Percentiles rank a stretch among this genome's conserved stretches.
Evolutionary conservation across 208 protist genomes (phyloP).

Genomic region (Leishmania tarentolae): DNA sequence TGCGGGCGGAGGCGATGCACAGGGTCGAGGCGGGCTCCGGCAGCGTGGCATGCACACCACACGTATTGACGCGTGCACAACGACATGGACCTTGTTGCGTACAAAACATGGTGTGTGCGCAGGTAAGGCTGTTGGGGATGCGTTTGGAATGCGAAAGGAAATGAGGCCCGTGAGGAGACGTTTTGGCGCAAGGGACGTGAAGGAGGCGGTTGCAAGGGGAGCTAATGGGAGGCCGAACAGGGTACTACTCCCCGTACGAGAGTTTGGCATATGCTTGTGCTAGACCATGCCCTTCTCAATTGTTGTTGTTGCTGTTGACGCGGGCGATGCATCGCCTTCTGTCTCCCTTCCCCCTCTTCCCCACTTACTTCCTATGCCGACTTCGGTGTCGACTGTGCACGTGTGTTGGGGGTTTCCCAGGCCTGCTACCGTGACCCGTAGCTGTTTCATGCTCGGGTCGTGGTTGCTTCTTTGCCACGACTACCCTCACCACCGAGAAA

Average conservation of each 20-base stretch:
- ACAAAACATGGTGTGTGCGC: background rate
- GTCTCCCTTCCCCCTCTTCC: background rate
- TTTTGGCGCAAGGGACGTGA: background rate
- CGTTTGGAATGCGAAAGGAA: background rate
- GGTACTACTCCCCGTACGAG: background rate
- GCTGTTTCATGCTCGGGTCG: background rate
- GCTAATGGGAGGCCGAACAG: background rate
- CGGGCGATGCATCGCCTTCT: background rate
- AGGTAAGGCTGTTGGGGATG: background rate
- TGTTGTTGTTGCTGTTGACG: background rate
- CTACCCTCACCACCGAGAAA: background rate
- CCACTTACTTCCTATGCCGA: background rate
- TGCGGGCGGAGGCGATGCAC: background rate
- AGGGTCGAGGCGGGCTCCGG: background rate
- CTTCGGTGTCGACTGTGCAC: background rate
- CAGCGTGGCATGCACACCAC: background rate
- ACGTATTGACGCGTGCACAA: background rate
- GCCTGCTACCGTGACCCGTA: background rate
- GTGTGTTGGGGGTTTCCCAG: background rate
- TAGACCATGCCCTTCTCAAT: background rate
- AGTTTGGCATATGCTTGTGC: constrained; percentile 3
- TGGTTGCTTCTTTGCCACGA: background rate
- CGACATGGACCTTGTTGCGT: background rate
- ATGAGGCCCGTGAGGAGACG: background rate
- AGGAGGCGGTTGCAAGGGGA: background rate